These are phyloP conservation scores for Hortaea werneckii DNA, from an alignment of 2,329 filamentous ascomycete genomes.

Conservation along the genomic window DNA sequence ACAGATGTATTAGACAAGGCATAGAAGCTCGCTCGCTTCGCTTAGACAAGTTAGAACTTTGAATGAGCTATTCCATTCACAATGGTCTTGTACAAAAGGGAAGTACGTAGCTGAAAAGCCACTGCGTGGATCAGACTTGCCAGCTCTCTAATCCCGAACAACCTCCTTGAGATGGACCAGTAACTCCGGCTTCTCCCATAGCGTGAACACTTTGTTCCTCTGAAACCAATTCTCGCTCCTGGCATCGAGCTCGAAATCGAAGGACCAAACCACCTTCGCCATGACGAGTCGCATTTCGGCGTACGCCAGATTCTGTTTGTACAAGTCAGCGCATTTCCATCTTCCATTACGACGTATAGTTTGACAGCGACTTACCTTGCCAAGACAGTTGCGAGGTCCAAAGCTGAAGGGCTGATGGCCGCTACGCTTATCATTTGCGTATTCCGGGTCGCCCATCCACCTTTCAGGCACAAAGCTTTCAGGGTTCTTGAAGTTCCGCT, in stretches of 20 bases:
- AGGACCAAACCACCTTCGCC: conserved; percentile 30
- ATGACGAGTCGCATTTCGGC: conserved; percentile 30
- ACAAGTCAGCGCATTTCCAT: too few species aligned
- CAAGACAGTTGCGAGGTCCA: conserved; percentile 22
- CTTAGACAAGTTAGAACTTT: too few species aligned
- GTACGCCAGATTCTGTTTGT: conserved; percentile 24
- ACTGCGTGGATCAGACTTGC: too few species aligned
- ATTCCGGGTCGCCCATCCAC: conserved; percentile 18
- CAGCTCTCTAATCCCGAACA: background rate
- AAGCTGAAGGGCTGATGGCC: conserved; percentile 23
- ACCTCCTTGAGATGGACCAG: conserved; percentile 13
- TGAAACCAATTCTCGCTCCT: conserved; percentile 14
- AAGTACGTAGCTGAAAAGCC: too few species aligned
- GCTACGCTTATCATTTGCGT: conserved; percentile 17
- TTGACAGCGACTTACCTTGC: conserved; percentile 18
- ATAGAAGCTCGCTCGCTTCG: too few species aligned
- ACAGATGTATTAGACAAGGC: too few species aligned
- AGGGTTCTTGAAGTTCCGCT: conserved; percentile 17
- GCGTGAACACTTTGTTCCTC: conserved; percentile 8
- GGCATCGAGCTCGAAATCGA: conserved; percentile 27
- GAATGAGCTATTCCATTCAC: too few species aligned
- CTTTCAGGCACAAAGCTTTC: conserved; percentile 22
- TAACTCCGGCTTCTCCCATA: conserved; percentile 19
- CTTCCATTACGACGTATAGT: conserved; percentile 20
- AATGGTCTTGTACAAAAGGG: too few species aligned